A percentile compares a stretch with the other conserved stretches of the same genome.
Evolutionary conservation across 768 basidiomycete genomes (phyloP).

Genomic region (Boletus barrowsii): DNA sequence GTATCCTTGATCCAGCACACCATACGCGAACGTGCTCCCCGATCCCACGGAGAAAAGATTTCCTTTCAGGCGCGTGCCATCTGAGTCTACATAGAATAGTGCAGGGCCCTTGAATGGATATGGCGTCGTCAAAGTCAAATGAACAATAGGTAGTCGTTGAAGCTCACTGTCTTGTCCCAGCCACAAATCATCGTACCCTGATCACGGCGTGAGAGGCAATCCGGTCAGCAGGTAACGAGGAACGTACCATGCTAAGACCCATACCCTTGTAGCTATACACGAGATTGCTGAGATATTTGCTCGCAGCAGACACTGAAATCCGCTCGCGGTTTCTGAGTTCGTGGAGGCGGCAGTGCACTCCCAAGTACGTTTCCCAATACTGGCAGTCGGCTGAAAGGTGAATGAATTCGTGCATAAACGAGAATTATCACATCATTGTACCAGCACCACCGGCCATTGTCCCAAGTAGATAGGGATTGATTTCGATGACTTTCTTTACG

Average conservation of each 20-base stretch:
- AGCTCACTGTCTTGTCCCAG: conserved; percentile 93
- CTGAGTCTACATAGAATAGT: conserved; percentile 96
- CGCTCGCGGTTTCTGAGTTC: conserved; percentile 95
- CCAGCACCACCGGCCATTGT: conserved; percentile 99
- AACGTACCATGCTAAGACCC: conserved; percentile 95
- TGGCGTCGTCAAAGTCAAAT: conserved; percentile 3
- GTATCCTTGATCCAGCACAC: conserved; percentile 95
- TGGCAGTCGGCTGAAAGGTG: conserved; percentile 78
- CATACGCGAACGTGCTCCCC: conserved; percentile 98
- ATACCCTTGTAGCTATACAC: conserved; percentile 99
- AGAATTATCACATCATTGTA: conserved; percentile 33
- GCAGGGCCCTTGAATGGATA: conserved; percentile 67
- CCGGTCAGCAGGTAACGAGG: not conserved
- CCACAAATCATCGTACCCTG: conserved; percentile 99
- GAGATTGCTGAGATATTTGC: conserved; percentile 95
- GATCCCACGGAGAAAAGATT: conserved; percentile 99
- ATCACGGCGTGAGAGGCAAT: not conserved
- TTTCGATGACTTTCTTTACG: conserved; percentile 99
- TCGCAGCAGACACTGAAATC: conserved; percentile 98
- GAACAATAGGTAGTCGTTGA: not conserved
- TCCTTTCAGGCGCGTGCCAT: conserved; percentile 92
- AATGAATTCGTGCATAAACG: conserved; percentile 2
- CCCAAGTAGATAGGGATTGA: conserved; percentile 97
- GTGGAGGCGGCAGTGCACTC: conserved; percentile 94
- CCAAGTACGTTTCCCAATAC: conserved; percentile 99